Evolutionary conservation across 495 filamentous ascomycete species (phyloP), one percentile per base, ranked within the genome.

Genomic region (Podospora australis): DNA sequence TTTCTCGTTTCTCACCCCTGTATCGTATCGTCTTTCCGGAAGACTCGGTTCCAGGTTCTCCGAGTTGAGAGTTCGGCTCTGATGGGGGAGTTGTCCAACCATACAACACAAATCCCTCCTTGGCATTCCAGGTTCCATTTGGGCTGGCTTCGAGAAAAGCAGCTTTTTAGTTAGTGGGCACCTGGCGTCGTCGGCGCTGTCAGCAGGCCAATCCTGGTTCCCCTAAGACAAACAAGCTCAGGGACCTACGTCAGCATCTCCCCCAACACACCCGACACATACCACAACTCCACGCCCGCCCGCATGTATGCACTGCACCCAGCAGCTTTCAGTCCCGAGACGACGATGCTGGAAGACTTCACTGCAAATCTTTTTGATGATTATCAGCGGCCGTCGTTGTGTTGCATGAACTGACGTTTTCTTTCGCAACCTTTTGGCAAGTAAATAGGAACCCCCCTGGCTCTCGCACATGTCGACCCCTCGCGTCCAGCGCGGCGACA

Each of bases 381-480:
- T n/a, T n/a, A n/a, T n/a, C n/a, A n/a, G n/a, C n/a, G n/a, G n/a
- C n/a, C n/a, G n/a, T n/a, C n/a, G n/a, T n/a, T n/a, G n/a, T n/a
- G n/a, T n/a, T n/a, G n/a, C n/a, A n/a, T 36, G 32, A 36, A 16
- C 32, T 36, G 32, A 36, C n/a, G n/a, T n/a, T n/a, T n/a, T n/a
- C n/a, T n/a, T 30, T 30, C n/a, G 17, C 13, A 14, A 23, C 4
- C 4, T 41, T 26, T 16, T 28, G n/a, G 6, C 23, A 25, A 21
- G 16, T 2, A 17, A 44, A 40, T 38, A 73, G 70, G 70, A 74
- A 41, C 62, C 68, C 45, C 70, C 71, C 54, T 74, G 70, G 70
- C 60, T 74, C 55, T 52, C 67, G 60, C 70, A 72, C 63, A 74
- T 74, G 71, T 73, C 71, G 57, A 53, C 64, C 49, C 70, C 70